Conservation (phyloP, 2,329 filamentous ascomycete species). For the Thyridium curvatum region DNA sequence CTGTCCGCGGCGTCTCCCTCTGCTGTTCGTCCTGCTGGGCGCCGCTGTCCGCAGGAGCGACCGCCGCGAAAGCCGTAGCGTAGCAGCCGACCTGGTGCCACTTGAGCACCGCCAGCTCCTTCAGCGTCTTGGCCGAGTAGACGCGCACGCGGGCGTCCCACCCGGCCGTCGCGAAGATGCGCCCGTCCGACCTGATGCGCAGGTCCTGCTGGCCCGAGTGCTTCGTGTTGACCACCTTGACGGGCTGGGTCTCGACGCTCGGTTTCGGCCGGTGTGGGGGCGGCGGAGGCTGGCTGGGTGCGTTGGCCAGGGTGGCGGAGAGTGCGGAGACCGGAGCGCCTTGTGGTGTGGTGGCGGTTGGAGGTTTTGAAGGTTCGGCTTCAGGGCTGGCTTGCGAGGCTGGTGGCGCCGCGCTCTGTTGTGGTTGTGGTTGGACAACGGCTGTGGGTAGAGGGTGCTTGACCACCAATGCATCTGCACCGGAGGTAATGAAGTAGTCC, state of each 20-base stretch:
- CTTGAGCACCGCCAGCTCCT: conserved; percentile 84
- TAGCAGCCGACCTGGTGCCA: conserved; percentile 92
- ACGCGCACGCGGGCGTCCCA: conserved; percentile 83
- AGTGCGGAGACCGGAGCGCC: conserved; percentile 13
- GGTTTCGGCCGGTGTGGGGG: not conserved
- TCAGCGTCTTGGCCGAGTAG: conserved; percentile 74
- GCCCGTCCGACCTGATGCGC: conserved; percentile 69
- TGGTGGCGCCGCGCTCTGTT: not conserved
- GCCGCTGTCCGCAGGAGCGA: conserved; percentile 16
- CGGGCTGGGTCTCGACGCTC: conserved; percentile 32
- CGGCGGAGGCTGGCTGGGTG: conserved; percentile 6
- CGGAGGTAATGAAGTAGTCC: conserved; percentile 68
- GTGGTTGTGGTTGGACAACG: conserved; percentile 10
- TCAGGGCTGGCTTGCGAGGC: conserved; percentile 1
- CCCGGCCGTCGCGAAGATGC: conserved; percentile 81
- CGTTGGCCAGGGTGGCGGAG: conserved; percentile 16
- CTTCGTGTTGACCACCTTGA: conserved; percentile 67
- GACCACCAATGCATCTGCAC: conserved; percentile 72
- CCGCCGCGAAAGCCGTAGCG: conserved; percentile 63
- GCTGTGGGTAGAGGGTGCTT: conserved; percentile 50
- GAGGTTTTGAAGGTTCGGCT: not conserved
- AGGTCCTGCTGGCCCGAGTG: conserved; percentile 88
- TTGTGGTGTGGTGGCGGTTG: too few relatives aligned
- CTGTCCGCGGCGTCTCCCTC: conserved; percentile 2
- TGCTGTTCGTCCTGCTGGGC: conserved; percentile 4